Evolutionary conservation across 768 basidiomycete genomes (phyloP).

Genomic region (Rhodosporidiobolus odoratus): DNA sequence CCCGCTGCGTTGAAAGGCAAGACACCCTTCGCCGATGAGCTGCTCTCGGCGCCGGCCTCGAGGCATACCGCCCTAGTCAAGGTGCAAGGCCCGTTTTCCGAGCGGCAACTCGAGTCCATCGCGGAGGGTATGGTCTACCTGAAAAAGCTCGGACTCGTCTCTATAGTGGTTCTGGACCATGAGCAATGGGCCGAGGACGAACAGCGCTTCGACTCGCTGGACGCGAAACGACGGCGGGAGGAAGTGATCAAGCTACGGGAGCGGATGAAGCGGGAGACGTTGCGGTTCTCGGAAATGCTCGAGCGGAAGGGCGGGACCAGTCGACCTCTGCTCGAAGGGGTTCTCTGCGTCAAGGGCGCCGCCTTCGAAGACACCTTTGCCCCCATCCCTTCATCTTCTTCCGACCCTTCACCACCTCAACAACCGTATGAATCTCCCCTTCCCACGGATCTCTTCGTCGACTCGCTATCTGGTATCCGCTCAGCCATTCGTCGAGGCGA

Average conservation of each 20-base stretch:
- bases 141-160: conserved; percentile 89
- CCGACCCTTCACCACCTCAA: conserved; percentile 49
- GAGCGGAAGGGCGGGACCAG: conserved; percentile 80
- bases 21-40: conserved; percentile 17
- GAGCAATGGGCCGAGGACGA: conserved; percentile 66
- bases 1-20: conserved; percentile 5
- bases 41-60: conserved; percentile 58
- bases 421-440: conserved; percentile 50
- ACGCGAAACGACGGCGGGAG: background rate
- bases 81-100: conserved; percentile 89
- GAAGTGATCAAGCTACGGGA: conserved; percentile 31
- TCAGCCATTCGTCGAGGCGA: conserved; percentile 87
- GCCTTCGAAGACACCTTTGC: conserved; percentile 32
- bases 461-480: conserved; percentile 75
- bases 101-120: conserved; percentile 88
- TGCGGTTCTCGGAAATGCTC: conserved; percentile 73
- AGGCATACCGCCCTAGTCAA: conserved; percentile 91
- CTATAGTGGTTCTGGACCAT: conserved; percentile 89
- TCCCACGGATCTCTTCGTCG: conserved; percentile 58
- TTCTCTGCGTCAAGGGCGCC: conserved; percentile 56
- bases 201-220: conserved; percentile 6
- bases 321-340: conserved; percentile 78
- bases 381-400: conserved; percentile 41
- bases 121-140: conserved; percentile 88
- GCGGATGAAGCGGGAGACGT: conserved; percentile 63